A percentile compares a stretch with the other conserved stretches of the same genome.
phyloP scores from a whole-genome alignment of 106 monocot genomes.

The Dendrobium catenatum region DNA sequence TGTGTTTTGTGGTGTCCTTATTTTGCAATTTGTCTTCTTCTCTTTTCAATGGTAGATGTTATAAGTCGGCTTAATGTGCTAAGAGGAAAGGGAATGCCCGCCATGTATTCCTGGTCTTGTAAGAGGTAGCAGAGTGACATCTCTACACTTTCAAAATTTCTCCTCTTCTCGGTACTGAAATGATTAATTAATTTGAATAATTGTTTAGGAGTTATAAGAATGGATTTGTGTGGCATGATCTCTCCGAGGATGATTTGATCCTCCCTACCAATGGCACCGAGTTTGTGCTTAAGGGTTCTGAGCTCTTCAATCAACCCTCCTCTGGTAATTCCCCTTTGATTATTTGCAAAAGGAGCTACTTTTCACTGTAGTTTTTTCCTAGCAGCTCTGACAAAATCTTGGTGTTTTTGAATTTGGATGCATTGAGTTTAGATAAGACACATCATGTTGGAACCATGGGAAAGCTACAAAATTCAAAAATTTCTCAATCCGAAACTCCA shows the following conservation, averaged over 20 bases:
- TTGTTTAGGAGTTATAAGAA: slow-evolving; percentile 74
- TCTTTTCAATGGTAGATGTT: slow-evolving; percentile 39
- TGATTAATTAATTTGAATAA: slow-evolving; percentile 3
- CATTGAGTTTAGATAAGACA: background rate
- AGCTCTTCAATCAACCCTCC: slow-evolving; percentile 52
- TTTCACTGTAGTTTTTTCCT: background rate
- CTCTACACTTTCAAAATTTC: background rate
- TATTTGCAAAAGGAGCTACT: background rate
- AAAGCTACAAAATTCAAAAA: slow-evolving; percentile 22
- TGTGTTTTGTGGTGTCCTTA: background rate
- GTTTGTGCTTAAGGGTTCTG: slow-evolving; percentile 86
- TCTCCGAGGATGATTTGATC: slow-evolving; percentile 69
- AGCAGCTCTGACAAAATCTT: background rate
- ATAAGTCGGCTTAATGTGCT: slow-evolving; percentile 52
- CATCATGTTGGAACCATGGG: background rate
- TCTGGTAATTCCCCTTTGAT: slow-evolving; percentile 25
- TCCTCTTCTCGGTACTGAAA: background rate
- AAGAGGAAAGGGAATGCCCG: slow-evolving; percentile 70
- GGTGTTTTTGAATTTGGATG: background rate
- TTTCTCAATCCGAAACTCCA: slow-evolving; percentile 21
- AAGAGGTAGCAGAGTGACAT: slow-evolving; percentile 43
- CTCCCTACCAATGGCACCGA: slow-evolving; percentile 59
- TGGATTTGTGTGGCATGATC: slow-evolving; percentile 92
- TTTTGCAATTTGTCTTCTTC: background rate
- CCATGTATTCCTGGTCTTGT: slow-evolving; percentile 92